Conservation (phyloP, 2,329 filamentous ascomycete genomes). For the Colletotrichum sp. region DNA sequence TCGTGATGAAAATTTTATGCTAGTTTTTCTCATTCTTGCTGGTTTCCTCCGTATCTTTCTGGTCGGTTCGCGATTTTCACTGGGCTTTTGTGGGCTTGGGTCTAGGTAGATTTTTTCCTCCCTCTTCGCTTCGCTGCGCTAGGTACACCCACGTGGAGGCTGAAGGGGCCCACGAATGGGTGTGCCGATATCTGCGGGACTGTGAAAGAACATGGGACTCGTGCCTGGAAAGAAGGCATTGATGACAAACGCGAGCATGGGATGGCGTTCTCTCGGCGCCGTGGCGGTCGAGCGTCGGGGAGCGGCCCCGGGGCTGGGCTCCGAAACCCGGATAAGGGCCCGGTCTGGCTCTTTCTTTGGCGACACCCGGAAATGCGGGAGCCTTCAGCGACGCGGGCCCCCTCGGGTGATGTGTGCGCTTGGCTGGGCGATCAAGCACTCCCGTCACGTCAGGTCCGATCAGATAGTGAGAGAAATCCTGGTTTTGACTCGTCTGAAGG, state of each 20-base stretch:
- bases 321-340: background rate
- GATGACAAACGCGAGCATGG: background rate
- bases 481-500: background rate
- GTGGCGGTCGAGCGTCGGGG: background rate
- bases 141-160: constrained; percentile 3
- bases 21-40: background rate
- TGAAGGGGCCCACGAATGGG: background rate
- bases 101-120: background rate
- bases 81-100: background rate
- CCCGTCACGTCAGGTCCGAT: background rate
- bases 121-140: background rate
- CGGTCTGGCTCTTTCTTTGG: background rate
- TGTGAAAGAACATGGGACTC: background rate
- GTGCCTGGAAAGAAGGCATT: background rate
- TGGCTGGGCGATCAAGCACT: background rate
- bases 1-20: background rate
- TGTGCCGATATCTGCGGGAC: background rate
- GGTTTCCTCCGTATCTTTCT: background rate
- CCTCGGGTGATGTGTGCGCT: background rate
- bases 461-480: background rate
- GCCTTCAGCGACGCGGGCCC: background rate
- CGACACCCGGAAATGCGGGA: background rate
- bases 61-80: background rate
- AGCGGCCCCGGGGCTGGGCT: background rate
- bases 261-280: background rate